Base-by-base conservation (phyloP, 2,329 filamentous ascomycete species). In the Boeremia exigua region DNA sequence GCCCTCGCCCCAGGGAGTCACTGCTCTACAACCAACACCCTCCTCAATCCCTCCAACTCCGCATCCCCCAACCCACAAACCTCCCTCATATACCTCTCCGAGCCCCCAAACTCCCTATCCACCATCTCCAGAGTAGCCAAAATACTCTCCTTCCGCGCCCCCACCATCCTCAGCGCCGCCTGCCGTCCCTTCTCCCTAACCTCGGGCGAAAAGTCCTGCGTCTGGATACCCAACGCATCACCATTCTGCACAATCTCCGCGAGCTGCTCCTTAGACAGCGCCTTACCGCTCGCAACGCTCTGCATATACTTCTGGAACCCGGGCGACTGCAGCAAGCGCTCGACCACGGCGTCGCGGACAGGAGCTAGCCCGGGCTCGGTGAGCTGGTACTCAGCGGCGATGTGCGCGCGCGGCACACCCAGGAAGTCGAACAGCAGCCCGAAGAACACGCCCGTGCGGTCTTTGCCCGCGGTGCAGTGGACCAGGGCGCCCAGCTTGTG, bases 381-480 rank as follows among this genome's bases (percentile, higher is more conserved):
- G 9, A 91, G 77, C 14, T 81, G 78, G 70, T 92, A 93, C 71
- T 93, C 90, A 9, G 81, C 74, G 0, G 87, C 88, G 27, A 75
- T 72, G 1, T 44, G n/a, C 81, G 88, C 78, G 60, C 86, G 81
- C 1, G 80, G 73, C 0, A 90, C 86, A 4, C 86, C 86, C 8
- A 86, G 86, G 27, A 91, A 79, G 25, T 82, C 76, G 34, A 91
- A 79, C 8, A 92, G 70, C 36, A 93, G 65, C 3, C 88, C 89
- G 44, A 85, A 84, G 39, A 91, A 76, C 4, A 92, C 81, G 2
- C 90, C 90, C 0, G 90, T 92, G 38, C 90, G 81, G 71, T 93
- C 90, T 74, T 93, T 93, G 11, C 90, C 90, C 0, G 88, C 88
- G 0, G 88, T 90, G 73, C 90, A 92, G 68, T 93, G 89, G 7